A percentile compares a stretch with the other conserved stretches of the same genome.
These are phyloP conservation scores for Aspergillus thermomutatus DNA, from an alignment of 2,329 filamentous ascomycete genomes.

Conservation along the genomic window DNA sequence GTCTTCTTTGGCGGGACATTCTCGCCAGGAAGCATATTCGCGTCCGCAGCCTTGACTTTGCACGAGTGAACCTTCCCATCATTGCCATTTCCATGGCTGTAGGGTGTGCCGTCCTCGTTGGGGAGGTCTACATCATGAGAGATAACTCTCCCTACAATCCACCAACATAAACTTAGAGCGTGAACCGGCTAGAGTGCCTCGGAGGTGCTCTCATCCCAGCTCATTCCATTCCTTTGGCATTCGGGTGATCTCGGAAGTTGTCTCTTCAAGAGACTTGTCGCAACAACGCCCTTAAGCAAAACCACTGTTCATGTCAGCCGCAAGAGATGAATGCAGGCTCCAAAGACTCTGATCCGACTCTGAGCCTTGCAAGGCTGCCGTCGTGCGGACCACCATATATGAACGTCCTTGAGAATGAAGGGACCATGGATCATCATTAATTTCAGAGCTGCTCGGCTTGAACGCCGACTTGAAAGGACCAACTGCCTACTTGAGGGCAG, in stretches of 20 bases:
- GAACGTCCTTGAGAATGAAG: background rate
- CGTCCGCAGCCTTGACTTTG: constrained; percentile 63
- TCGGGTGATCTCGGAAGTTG: background rate
- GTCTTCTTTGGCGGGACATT: constrained; percentile 70
- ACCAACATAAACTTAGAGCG: background rate
- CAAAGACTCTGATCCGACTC: background rate
- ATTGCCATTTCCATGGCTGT: constrained; percentile 67
- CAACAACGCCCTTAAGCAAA: background rate
- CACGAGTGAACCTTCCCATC: constrained; percentile 66
- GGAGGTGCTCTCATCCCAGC: background rate
- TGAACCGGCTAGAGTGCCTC: background rate
- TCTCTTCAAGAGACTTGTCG: background rate
- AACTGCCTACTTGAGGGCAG: background rate
- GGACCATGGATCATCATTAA: background rate
- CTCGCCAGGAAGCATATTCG: constrained; percentile 64
- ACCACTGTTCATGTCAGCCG: background rate
- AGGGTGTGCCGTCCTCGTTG: constrained; percentile 59
- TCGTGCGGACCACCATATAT: background rate
- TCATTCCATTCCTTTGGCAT: background rate
- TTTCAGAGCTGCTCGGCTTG: background rate
- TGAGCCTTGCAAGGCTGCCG: background rate
- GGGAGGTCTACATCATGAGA: constrained; percentile 57
- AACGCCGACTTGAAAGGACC: background rate
- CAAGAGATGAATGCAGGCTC: background rate
- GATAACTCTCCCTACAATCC: background rate